These are phyloP conservation scores for Solanum dulcamara DNA, from an alignment of 257 asterid species.

Conservation along the genomic window DNA sequence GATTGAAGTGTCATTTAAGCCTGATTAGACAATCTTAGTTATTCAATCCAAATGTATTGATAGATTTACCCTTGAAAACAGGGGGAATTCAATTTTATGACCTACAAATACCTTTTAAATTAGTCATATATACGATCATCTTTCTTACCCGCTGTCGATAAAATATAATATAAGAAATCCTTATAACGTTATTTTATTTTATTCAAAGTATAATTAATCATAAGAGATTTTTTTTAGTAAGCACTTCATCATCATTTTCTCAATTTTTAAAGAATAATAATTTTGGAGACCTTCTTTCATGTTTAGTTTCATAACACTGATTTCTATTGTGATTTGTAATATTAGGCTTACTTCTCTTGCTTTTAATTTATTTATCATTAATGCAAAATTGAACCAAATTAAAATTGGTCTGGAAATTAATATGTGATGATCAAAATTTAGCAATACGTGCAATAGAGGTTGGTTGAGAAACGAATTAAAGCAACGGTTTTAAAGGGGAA, in stretches of 20 bases:
- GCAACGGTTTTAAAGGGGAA: neutral
- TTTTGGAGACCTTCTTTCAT: neutral
- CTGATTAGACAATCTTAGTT: neutral
- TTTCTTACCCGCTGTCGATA: neutral
- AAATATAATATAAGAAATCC: neutral
- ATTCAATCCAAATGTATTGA: neutral
- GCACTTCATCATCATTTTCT: neutral
- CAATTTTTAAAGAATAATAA: neutral
- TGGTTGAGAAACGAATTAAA: neutral
- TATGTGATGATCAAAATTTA: neutral
- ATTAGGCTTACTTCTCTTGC: neutral
- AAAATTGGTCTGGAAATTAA: neutral
- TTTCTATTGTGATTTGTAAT: neutral
- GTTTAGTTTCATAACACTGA: neutral
- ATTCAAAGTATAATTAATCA: neutral
- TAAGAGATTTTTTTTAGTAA: neutral
- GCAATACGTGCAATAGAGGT: no score
- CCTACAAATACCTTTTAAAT: neutral
- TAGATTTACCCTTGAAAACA: neutral
- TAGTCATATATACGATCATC: neutral
- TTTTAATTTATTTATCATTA: neutral
- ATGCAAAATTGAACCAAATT: neutral
- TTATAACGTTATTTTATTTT: neutral
- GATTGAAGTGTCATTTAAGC: neutral
- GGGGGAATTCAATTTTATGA: neutral